Conservation (phyloP, 2,329 filamentous ascomycete genomes). For the Aspergillus sp. region DNA sequence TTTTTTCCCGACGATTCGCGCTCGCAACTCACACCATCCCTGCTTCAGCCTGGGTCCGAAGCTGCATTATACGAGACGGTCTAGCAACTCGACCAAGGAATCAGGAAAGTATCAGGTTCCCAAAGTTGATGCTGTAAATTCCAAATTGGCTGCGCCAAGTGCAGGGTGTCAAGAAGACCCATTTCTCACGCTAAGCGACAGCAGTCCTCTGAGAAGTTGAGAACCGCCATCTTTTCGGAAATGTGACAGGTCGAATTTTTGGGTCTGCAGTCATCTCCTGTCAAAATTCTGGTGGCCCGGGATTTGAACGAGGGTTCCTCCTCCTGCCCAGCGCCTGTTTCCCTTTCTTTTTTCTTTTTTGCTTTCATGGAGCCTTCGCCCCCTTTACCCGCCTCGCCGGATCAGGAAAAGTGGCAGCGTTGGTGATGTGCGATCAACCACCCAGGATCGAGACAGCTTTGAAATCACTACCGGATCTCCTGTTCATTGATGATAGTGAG, state of each 20-base stretch:
- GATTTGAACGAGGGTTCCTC: neutral
- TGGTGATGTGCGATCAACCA: slow-evolving; percentile 10
- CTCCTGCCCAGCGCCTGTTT: neutral
- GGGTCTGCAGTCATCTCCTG: slow-evolving; percentile 11
- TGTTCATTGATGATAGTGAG: neutral
- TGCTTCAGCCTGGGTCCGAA: neutral
- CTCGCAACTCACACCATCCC: slow-evolving; percentile 12
- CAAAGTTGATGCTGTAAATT: slow-evolving; percentile 14
- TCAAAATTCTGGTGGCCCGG: slow-evolving; percentile 6
- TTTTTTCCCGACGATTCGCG: slow-evolving; percentile 11
- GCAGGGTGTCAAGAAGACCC: slow-evolving; percentile 5
- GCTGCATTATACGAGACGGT: slow-evolving; percentile 7
- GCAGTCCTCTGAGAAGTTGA: neutral
- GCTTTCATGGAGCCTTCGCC: neutral
- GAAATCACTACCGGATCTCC: neutral
- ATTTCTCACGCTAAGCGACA: slow-evolving; percentile 13
- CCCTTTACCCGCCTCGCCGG: neutral
- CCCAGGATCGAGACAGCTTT: neutral
- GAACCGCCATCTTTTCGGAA: slow-evolving; percentile 14
- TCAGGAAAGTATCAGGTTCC: neutral
- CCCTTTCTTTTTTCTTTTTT: neutral
- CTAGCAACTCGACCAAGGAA: neutral
- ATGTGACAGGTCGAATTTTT: slow-evolving; percentile 21
- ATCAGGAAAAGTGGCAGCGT: slow-evolving; percentile 6
- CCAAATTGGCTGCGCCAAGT: slow-evolving; percentile 9